Percentiles rank a stretch among this genome's conserved stretches.
Conservation (phyloP, 345 rosid species). For the Microcos paniculata region DNA sequence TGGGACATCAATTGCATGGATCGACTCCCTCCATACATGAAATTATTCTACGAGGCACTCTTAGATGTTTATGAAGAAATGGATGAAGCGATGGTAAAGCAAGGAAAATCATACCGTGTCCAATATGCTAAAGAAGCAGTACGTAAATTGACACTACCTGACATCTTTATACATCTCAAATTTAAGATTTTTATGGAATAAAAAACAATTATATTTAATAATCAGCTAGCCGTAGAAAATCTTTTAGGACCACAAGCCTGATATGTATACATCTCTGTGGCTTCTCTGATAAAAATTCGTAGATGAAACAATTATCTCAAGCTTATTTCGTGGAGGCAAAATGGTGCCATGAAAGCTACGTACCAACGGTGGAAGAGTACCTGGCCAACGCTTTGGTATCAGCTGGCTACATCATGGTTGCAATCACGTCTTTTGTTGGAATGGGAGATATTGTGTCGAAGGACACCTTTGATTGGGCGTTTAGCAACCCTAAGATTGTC, state of each 20-base stretch:
- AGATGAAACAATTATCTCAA: constrained; percentile 25
- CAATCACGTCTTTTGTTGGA: constrained; percentile 24
- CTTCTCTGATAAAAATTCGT: background rate
- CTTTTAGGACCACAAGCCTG: background rate
- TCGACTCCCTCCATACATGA: background rate
- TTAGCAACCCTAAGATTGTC: constrained; percentile 11
- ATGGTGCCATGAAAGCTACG: constrained; percentile 22
- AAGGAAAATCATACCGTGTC: background rate
- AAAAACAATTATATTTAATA: background rate
- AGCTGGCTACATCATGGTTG: constrained; percentile 6
- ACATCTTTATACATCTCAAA: too few species aligned
- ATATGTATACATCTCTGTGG: background rate
- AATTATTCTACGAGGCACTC: background rate
- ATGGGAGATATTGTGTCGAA: constrained; percentile 21
- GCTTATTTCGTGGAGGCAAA: constrained; percentile 27
- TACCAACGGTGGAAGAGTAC: constrained; percentile 34
- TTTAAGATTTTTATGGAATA: too few species aligned
- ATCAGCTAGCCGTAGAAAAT: too few species aligned
- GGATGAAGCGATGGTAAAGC: background rate
- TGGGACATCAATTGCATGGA: background rate
- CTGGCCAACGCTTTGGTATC: constrained; percentile 15
- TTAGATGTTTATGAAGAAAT: background rate
- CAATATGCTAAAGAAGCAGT: background rate
- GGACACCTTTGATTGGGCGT: constrained; percentile 26
- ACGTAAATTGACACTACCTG: background rate